phyloP scores from a whole-genome alignment of 2,329 filamentous ascomycete species.

The Stachybotrys chlorohalonatus region DNA sequence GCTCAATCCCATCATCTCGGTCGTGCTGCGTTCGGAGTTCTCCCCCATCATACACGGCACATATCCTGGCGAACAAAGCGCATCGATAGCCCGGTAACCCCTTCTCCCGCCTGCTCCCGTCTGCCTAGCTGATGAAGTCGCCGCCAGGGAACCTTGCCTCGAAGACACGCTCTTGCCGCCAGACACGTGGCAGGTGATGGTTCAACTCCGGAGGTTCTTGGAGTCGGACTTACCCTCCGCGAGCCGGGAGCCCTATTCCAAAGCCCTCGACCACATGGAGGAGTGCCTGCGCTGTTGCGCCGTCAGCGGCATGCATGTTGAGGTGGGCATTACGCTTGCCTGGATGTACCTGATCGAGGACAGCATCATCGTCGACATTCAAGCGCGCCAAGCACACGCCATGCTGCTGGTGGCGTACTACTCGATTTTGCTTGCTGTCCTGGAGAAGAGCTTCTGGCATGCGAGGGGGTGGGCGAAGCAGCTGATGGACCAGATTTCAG shows the following conservation, averaged over 20 bases:
- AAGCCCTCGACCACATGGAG: constrained; percentile 10
- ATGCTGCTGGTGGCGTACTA: constrained; percentile 17
- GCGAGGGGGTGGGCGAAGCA: constrained; percentile 14
- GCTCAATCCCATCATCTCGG: constrained; percentile 7
- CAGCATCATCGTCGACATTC: constrained; percentile 15
- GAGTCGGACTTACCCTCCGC: constrained; percentile 10
- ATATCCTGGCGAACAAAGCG: constrained; percentile 6
- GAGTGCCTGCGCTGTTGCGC: constrained; percentile 9
- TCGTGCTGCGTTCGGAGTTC: constrained; percentile 12
- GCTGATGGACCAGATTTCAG: constrained; percentile 11
- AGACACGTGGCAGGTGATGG: constrained; percentile 12
- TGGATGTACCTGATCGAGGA: constrained; percentile 17
- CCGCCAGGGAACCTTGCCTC: constrained; percentile 7
- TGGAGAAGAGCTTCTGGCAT: constrained; percentile 18
- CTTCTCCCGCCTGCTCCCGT: neutral
- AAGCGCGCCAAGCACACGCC: constrained; percentile 11
- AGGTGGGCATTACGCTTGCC: constrained; percentile 10
- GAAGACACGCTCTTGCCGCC: constrained; percentile 9
- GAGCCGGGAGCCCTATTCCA: constrained; percentile 9
- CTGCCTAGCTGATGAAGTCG: neutral
- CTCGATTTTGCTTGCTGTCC: constrained; percentile 11
- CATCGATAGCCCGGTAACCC: neutral
- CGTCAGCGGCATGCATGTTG: constrained; percentile 12
- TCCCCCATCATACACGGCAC: constrained; percentile 13
- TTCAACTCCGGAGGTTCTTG: constrained; percentile 11